Conservation (phyloP, 306 rosid genomes). For the Quercus bicolor region DNA sequence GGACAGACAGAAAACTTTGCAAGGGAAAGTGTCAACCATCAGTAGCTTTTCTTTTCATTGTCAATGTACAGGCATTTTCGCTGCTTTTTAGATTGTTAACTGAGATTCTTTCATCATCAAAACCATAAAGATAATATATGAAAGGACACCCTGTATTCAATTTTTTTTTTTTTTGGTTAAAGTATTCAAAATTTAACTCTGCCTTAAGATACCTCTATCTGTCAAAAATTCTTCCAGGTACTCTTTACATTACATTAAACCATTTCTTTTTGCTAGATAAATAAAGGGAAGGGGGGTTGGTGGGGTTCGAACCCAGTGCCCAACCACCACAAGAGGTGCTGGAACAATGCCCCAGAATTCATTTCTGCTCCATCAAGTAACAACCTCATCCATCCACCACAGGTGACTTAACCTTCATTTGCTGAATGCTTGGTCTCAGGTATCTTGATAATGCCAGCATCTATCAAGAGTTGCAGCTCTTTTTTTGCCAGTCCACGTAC, state of each 20-base stretch:
- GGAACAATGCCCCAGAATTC: conserved; percentile 1
- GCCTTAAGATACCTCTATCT: conserved; percentile 11
- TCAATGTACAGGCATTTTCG: not conserved
- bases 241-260: not conserved
- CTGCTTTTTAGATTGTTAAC: not conserved
- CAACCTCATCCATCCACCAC: conserved; percentile 17
- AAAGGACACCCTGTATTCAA: conserved; percentile 19
- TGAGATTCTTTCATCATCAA: not conserved
- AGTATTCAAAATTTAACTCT: conserved; percentile 21
- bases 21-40: not conserved
- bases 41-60: not conserved
- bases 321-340: too few relatives aligned
- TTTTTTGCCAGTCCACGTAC: conserved; percentile 46
- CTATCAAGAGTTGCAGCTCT: conserved; percentile 74
- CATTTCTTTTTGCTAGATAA: not conserved
- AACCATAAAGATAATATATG: not conserved
- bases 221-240: not conserved
- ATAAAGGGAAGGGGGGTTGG: not conserved
- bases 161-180: not conserved
- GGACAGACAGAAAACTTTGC: not conserved
- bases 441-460: conserved; percentile 53
- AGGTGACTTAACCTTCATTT: not conserved
- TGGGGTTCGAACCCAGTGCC: not conserved
- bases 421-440: conserved; percentile 18
- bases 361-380: not conserved